Base-by-base conservation (phyloP, 2,329 filamentous ascomycete genomes). In the Fusarium concolor region DNA sequence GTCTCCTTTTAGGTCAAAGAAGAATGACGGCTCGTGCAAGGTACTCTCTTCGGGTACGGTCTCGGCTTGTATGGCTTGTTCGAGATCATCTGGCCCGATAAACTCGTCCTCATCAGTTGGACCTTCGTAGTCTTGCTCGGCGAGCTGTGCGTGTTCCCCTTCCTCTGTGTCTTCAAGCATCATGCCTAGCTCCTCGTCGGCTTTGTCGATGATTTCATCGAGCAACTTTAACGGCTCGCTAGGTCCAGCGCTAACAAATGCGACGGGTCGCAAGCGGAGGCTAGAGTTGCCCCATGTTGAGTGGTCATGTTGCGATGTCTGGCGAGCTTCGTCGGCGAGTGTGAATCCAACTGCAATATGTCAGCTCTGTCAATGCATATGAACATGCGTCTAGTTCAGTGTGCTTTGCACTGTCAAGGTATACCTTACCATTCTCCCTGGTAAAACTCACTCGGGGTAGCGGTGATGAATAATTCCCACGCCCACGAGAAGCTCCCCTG, bases 231-330 rank as follows among this genome's bases (percentile, higher is more conserved):
- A 74, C 6, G 86, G 85, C 42, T 87, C 80, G 46, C 82, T 82
- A 41, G 80, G 71, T 7, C 86, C 86, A n/a, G 82, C 82, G 62
- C 85, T 87, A 45, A 87, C 77, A 56, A 89, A 89, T 0, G 65
- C 64, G 6, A 89, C 80, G 2, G 86, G 86, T 41, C 79, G 80
- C 42, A 79, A 76, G 54, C 86, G 80, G 11, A 89, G 77, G 46
- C 78, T 82, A 56, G 79, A 80, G 31, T 72, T 67, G 17, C 75
- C 77, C 79, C 78, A 81, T n/a, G 70, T 68, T 0, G 78, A 79
- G 33, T 79, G 78, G 49, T 83, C 82, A 52, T 83, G 82, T 26
- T 76, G 77, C 20, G 79, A 79, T 3, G 85, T 87, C 59, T 85
- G 81, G 53, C 81, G 78, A 58, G 84, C 85, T 72, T 86, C 82